These are phyloP conservation scores for Penicillium hesseltinei DNA, from an alignment of 2,329 filamentous ascomycete genomes.

Conservation along the genomic window DNA sequence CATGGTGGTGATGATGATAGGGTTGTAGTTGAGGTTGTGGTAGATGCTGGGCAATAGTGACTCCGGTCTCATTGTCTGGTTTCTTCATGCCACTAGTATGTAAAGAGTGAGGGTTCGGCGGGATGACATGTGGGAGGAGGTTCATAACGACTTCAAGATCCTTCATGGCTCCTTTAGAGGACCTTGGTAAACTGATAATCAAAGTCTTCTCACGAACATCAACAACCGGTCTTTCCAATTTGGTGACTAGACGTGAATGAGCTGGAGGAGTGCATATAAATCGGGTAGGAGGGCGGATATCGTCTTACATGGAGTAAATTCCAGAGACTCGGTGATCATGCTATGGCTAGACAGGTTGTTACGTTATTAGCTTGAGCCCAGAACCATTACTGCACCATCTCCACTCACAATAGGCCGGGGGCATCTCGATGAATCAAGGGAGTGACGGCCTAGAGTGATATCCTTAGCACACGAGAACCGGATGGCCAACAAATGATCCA, in stretches of 20 bases:
- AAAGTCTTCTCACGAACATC: not conserved
- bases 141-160: not conserved
- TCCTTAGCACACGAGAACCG: not conserved
- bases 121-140: not conserved
- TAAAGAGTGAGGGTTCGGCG: not conserved
- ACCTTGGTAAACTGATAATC: not conserved
- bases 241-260: not conserved
- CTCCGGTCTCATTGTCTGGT: not conserved
- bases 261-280: not conserved
- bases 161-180: not conserved
- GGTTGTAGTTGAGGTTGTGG: not conserved
- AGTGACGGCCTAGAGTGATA: not conserved
- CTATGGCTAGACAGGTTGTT: not conserved
- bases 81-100: not conserved
- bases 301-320: not conserved
- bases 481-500: not conserved
- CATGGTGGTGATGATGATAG: not conserved
- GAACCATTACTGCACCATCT: not conserved
- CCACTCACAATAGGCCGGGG: not conserved
- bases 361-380: not conserved
- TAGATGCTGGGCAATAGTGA: not conserved
- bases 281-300: not conserved
- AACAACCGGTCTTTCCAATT: not conserved
- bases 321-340: not conserved
- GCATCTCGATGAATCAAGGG: not conserved